Evolutionary conservation across 306 rosid species (phyloP), one percentile per base, ranked within the genome.

Genomic region (Corylus americana): DNA sequence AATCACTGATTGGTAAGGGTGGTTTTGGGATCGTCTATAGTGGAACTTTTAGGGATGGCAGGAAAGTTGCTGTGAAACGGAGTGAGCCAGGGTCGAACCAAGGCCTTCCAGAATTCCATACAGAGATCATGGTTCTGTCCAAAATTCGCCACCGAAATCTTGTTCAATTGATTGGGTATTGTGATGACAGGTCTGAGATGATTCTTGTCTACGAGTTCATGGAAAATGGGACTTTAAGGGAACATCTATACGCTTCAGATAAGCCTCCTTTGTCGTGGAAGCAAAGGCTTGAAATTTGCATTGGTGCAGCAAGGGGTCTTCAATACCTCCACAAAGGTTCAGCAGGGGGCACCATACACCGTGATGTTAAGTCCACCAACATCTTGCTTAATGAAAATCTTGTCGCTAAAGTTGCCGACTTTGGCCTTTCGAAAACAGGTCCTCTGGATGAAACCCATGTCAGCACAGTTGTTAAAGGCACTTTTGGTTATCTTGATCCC

Each of bases 201-300:
- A 86, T 90, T 68, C 64, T 88, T 61, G 86, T 86, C 54, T 88
- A 90, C 35, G 94, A 84, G 22, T 90, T 76, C 74, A 81, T 90
- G 89, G 91, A 86, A 25, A 90, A 88, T 0, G 91, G 90, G 39
- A 80, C 84, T 35, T 54, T 90, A 42, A 86, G 85, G 62, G 94
- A 90, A 25, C 91, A 86, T 74, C 76, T 88, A 29, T 82, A 84
- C 74, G 69, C 37, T 49, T 77, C 90, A 39, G 57, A 81, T 7
- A 13, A 61, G 16, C 87, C 88, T 45, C 75, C 67, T 42, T 82
- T 88, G 84, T 4, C 89, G 29, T 88, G 90, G 92, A 86, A 84
- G 79, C 87, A 71, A 66, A 84, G 92, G 76, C 90, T 88, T 44
- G 90, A 90, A 45, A 90, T 90, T 27, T 88, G 92, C 77, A 86